A percentile compares a stretch with the other conserved stretches of the same genome.
phyloP scores from a whole-genome alignment of 169 alveolate species.

The Cryptosporidium felis region DNA sequence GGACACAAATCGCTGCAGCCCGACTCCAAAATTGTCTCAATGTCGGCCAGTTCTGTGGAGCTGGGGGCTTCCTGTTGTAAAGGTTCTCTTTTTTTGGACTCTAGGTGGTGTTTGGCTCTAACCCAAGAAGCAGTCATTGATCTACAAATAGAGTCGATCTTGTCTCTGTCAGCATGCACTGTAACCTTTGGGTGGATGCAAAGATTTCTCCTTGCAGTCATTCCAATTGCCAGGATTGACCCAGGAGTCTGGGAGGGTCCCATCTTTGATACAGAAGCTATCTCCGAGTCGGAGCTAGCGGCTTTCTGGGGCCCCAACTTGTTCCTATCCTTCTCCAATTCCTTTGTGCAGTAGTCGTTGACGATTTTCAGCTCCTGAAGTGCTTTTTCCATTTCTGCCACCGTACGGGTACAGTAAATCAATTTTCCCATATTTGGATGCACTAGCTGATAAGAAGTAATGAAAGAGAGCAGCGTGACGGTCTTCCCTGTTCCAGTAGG shows the following conservation, averaged over 20 bases:
- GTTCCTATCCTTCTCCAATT: conserved; percentile 76
- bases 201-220: conserved; percentile 89
- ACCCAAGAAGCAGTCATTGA: conserved; percentile 88
- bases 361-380: conserved; percentile 92
- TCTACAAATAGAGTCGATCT: conserved; percentile 85
- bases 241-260: not conserved
- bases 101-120: conserved; percentile 68
- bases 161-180: conserved; percentile 86
- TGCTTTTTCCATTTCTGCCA: conserved; percentile 98
- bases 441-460: conserved; percentile 89
- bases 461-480: conserved; percentile 92
- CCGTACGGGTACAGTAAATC: conserved; percentile 92
- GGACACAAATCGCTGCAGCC: conserved; percentile 72
- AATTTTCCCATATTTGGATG: conserved; percentile 87
- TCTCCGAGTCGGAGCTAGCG: not conserved
- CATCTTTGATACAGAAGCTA: not conserved
- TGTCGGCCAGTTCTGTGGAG: conserved; percentile 36
- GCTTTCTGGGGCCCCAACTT: conserved; percentile 21
- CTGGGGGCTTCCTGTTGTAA: not conserved
- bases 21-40: conserved; percentile 63
- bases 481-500: conserved; percentile 99
- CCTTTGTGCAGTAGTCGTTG: conserved; percentile 81
- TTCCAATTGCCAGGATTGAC: conserved; percentile 85
- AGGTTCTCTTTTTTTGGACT: not conserved
- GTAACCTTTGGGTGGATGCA: conserved; percentile 92